phyloP scores from a whole-genome alignment of 805 yeast genomes.

The Saccharomycopsis amapae region DNA sequence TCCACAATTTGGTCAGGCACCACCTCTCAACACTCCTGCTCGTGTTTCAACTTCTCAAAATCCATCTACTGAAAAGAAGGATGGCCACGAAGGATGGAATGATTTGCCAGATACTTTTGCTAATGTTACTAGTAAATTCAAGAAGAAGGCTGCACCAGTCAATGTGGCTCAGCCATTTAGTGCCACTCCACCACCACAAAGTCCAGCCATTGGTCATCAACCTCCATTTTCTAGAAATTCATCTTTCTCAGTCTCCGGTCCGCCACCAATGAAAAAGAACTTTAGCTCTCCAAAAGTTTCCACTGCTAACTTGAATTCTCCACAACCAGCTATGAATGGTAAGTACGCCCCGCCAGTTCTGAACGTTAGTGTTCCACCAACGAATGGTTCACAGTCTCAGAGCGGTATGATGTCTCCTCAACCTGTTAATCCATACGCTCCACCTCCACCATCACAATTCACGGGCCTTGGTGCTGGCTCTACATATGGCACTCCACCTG shows the following conservation, averaged over 20 bases:
- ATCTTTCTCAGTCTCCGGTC: conserved; percentile 32
- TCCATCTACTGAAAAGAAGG: conserved; percentile 28
- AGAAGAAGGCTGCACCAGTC: conserved; percentile 35
- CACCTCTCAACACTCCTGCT: conserved; percentile 4
- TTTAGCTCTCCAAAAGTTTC: conserved; percentile 17
- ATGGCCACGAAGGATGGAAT: conserved; percentile 64
- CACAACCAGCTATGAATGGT: conserved; percentile 23
- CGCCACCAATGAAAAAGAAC: conserved; percentile 21
- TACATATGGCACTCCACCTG: conserved; percentile 17
- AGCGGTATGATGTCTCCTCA: conserved; percentile 22
- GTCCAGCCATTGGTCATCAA: conserved; percentile 21
- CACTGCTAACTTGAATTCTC: conserved; percentile 7
- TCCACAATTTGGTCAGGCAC: neutral
- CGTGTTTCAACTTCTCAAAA: conserved; percentile 19
- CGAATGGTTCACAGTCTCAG: conserved; percentile 21
- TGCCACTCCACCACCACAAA: conserved; percentile 26
- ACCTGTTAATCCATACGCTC: conserved; percentile 32
- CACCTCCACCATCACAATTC: conserved; percentile 22
- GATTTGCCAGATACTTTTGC: conserved; percentile 54
- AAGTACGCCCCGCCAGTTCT: conserved; percentile 26
- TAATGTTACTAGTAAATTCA: conserved; percentile 32
- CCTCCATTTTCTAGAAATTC: conserved; percentile 26
- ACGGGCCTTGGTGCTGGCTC: neutral
- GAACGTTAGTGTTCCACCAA: neutral
- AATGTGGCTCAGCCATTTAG: conserved; percentile 23